Evolutionary conservation across 495 filamentous ascomycete genomes (phyloP).

Genomic region (Trichocladium uniseriatum): DNA sequence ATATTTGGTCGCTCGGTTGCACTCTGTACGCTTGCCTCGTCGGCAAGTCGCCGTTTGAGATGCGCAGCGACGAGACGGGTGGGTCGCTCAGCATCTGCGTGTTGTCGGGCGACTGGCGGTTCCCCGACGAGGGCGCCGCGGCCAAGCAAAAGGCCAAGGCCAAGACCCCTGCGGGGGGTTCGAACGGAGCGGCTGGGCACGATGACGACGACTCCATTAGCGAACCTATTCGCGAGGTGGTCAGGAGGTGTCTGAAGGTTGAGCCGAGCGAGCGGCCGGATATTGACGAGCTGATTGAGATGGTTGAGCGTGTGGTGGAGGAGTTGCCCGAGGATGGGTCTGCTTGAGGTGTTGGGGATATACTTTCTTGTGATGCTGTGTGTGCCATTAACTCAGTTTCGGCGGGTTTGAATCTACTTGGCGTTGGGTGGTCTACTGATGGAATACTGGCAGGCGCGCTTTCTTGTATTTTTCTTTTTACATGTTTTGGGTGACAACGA

Average conservation of each 20-base stretch:
- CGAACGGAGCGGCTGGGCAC: constrained; percentile 6
- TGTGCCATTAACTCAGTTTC: too few species aligned
- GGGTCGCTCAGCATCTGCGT: constrained; percentile 88
- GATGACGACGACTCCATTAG: constrained; percentile 45
- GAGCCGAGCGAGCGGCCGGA: constrained; percentile 86
- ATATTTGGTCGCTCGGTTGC: constrained; percentile 96
- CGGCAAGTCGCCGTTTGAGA: constrained; percentile 94
- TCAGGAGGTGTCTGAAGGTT: constrained; percentile 81
- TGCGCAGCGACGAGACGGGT: constrained; percentile 88
- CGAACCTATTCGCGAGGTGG: constrained; percentile 71
- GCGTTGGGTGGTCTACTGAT: neutral
- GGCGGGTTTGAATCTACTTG: neutral
- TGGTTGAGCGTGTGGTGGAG: constrained; percentile 67
- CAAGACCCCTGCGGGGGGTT: constrained; percentile 23
- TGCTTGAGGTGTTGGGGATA: constrained; percentile 7
- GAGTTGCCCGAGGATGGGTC: constrained; percentile 62
- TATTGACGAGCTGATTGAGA: constrained; percentile 75
- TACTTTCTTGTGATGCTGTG: too few species aligned
- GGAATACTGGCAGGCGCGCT: too few species aligned
- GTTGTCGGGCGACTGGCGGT: constrained; percentile 84
- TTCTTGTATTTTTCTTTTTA: neutral
- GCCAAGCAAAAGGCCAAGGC: constrained; percentile 47
- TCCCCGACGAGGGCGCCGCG: constrained; percentile 67
- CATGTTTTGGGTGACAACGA: too few species aligned
- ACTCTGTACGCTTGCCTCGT: constrained; percentile 93